Base-by-base conservation (phyloP, 768 basidiomycete species). In the Auricularia sp. region DNA sequence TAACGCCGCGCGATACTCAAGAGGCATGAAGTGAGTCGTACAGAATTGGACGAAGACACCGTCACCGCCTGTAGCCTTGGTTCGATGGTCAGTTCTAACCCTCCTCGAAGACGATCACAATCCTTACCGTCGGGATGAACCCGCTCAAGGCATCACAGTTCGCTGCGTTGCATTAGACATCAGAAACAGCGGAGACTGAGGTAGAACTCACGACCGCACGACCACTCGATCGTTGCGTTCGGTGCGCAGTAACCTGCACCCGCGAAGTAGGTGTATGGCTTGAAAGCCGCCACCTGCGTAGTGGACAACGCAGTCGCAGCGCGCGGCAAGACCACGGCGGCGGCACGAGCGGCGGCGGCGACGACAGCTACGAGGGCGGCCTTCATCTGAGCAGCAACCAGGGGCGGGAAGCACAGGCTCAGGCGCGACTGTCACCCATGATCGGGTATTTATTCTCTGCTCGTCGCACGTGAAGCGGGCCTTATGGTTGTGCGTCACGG, bases 251-350 rank as follows among this genome's bases (percentile, higher is more conserved):
- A 82, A 1, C 75, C 84, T 10, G 83, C 70, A 42, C 79, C 78
- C 0, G 85, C 83, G 67, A 80, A 84, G 64, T 71, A 74, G 0
- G 81, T 78, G 73, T 79, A 86, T 0, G 84, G 77, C 43, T 68
- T 78, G 71, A 77, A 85, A 12, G 68, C 42, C 6, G 74, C 67
- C 6, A 85, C 77, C 67, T 83, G 75, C 0, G 79, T 33, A 10
- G 23, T 34, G 23, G 56, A 59, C 34, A 59, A 7, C 29, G 56
- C 23, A 18, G 34, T 35, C 23, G 56, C 34, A 4, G 23, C 56
- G 34, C 56, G 56, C 8, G 56, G 56, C 56, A 59, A 29, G 10
- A 59, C 56, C 8, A 51, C 16, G 11, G 56, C 56, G 34, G 23
- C 11, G 11, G 56, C 34, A 10, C 4, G 23, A 14, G 56, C 7